phyloP scores from a whole-genome alignment of 371 early-diverging fungal species.

The Mortierella sp. region DNA sequence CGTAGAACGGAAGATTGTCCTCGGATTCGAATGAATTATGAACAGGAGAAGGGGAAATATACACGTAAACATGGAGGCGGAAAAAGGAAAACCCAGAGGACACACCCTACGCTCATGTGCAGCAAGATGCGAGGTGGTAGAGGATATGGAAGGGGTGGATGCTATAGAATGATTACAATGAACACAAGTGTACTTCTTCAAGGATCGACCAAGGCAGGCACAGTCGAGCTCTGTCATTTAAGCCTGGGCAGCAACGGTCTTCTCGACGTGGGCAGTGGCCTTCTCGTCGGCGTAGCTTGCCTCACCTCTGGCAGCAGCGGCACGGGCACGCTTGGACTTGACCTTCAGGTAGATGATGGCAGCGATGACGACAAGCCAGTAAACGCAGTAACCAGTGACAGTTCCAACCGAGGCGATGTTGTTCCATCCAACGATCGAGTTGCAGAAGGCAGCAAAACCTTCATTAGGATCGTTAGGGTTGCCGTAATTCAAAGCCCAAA shows the following conservation, averaged over 20 bases:
- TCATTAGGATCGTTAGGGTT: constrained; percentile 60
- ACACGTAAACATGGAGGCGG: background rate
- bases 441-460: constrained; percentile 78
- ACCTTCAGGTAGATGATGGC: constrained; percentile 60
- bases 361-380: constrained; percentile 73
- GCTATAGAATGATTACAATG: constrained; percentile 15
- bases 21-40: constrained; percentile 13
- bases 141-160: background rate
- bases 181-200: background rate
- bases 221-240: no score
- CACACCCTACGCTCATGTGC: no score
- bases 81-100: background rate
- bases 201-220: background rate
- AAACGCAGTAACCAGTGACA: constrained; percentile 75
- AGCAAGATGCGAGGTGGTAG: no score
- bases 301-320: constrained; percentile 11
- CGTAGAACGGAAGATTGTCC: background rate
- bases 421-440: constrained; percentile 82
- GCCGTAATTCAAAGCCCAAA: constrained; percentile 61
- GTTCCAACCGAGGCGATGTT: constrained; percentile 78
- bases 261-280: constrained; percentile 22
- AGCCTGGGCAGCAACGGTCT: constrained; percentile 12
- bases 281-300: constrained; percentile 26
- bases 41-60: constrained; percentile 3
- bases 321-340: constrained; percentile 52